Evolutionary conservation across 148 eudicot species (phyloP).

Genomic region (Heliosperma pusillum): DNA sequence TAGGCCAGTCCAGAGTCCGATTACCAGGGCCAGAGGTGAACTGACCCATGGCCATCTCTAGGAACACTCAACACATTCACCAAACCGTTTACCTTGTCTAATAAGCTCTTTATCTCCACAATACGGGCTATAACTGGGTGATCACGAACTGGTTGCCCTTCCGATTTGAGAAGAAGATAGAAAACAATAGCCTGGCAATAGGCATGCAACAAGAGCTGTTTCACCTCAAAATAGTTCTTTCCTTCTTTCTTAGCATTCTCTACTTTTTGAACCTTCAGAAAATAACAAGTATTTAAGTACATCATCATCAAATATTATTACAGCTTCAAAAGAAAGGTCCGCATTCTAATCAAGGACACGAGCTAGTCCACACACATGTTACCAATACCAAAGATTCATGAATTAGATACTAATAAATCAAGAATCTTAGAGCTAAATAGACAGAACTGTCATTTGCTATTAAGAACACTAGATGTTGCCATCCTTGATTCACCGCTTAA

Average conservation of each 20-base stretch:
- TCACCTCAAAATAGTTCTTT: slow-evolving; percentile 82
- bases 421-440: not conserved
- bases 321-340: not conserved
- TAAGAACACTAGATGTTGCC: not conserved
- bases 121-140: slow-evolving; percentile 94
- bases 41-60: not conserved
- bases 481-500: not conserved
- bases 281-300: slow-evolving; percentile 7
- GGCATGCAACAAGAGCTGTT: slow-evolving; percentile 60
- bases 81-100: slow-evolving; percentile 52
- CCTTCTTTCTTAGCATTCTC: slow-evolving; percentile 46
- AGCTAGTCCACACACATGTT: not conserved
- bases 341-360: not conserved
- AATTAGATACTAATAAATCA: not conserved
- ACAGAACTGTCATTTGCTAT: not conserved
- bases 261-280: slow-evolving; percentile 50
- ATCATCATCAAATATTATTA: not conserved
- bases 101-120: slow-evolving; percentile 73
- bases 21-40: not conserved
- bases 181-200: slow-evolving; percentile 89
- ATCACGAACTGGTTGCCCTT: slow-evolving; percentile 83
- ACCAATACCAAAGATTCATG: not conserved
- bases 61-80: not conserved
- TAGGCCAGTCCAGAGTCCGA: not conserved
- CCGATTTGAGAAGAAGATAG: slow-evolving; percentile 94